A percentile compares a stretch with the other conserved stretches of the same genome.
Conservation (phyloP, 306 rosid genomes). For the Parietaria judaica region DNA sequence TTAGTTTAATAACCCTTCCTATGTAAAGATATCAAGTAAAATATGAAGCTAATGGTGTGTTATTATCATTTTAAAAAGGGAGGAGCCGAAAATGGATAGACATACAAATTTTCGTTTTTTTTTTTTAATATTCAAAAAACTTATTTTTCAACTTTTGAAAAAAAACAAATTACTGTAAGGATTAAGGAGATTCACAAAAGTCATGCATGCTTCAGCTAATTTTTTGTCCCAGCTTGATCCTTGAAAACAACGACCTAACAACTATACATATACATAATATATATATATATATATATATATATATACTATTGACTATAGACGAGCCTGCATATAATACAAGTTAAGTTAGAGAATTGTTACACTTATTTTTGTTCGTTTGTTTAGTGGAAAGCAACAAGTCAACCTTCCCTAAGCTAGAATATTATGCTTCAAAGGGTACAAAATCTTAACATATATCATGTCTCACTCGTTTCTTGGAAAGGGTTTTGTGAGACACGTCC, state of each 20-base stretch:
- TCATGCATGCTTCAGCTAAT: not conserved
- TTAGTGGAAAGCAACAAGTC: conserved; percentile 1
- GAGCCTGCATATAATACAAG: not conserved
- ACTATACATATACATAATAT: not conserved
- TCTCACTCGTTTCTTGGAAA: not conserved
- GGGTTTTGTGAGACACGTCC: conserved; percentile 6
- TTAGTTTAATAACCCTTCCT: too few species aligned
- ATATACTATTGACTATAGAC: not conserved
- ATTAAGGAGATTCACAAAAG: conserved; percentile 8
- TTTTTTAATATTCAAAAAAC: too few species aligned
- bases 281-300: not conserved
- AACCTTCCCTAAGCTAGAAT: conserved; percentile 9
- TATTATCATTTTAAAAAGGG: too few species aligned
- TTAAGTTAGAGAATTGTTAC: not conserved
- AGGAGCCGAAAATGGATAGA: too few species aligned
- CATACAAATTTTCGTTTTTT: too few species aligned
- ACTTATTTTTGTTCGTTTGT: not conserved
- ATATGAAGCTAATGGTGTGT: too few species aligned
- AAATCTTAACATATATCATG: conserved; percentile 1
- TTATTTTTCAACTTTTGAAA: too few species aligned
- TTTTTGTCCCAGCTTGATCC: conserved; percentile 3
- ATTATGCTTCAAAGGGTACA: conserved; percentile 2
- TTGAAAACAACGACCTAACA: not conserved
- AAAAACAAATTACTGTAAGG: not conserved
- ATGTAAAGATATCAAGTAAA: too few species aligned